Evolutionary conservation across 164 flowering plant species (phyloP).

Genomic region (Magnolia changhungtana): DNA sequence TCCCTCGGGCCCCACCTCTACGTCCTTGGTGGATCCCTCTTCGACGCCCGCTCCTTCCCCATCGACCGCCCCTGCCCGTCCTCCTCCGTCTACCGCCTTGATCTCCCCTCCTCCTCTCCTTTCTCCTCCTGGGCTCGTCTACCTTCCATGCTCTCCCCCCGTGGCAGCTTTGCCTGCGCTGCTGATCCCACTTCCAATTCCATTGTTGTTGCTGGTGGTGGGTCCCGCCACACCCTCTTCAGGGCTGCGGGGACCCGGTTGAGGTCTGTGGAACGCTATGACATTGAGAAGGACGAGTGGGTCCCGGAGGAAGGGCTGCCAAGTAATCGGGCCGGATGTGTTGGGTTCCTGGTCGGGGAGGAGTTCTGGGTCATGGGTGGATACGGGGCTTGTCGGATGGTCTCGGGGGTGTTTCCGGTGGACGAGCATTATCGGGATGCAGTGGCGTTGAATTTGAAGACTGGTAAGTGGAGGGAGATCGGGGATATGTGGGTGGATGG

Average conservation of each 20-base stretch:
- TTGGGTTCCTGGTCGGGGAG: conserved; percentile 62
- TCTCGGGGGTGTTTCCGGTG: conserved; percentile 81
- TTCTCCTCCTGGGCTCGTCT: conserved; percentile 43
- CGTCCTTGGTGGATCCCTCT: conserved; percentile 86
- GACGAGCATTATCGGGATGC: conserved; percentile 84
- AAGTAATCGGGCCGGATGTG: conserved; percentile 78
- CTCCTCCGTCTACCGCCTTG: conserved; percentile 45
- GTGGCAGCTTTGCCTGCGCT: conserved; percentile 88
- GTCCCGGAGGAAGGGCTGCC: conserved; percentile 62
- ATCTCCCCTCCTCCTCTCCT: conserved; percentile 27
- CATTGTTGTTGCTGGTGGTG: conserved; percentile 88
- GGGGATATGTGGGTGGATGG: conserved; percentile 89
- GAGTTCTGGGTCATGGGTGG: conserved; percentile 99
- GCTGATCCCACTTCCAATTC: conserved; percentile 24
- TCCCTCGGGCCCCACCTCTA: conserved; percentile 50
- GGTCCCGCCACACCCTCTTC: conserved; percentile 76
- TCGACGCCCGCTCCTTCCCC: conserved; percentile 84
- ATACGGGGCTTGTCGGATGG: conserved; percentile 74
- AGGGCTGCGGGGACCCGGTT: conserved; percentile 82
- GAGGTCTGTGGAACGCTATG: conserved; percentile 74
- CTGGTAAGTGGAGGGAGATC: conserved; percentile 72
- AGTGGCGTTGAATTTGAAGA: conserved; percentile 62
- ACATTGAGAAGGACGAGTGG: conserved; percentile 68
- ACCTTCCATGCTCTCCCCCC: conserved; percentile 67
- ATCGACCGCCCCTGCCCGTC: conserved; percentile 72